Base-by-base conservation (phyloP, 352 stramenopile species). In the Pythium sp. region DNA sequence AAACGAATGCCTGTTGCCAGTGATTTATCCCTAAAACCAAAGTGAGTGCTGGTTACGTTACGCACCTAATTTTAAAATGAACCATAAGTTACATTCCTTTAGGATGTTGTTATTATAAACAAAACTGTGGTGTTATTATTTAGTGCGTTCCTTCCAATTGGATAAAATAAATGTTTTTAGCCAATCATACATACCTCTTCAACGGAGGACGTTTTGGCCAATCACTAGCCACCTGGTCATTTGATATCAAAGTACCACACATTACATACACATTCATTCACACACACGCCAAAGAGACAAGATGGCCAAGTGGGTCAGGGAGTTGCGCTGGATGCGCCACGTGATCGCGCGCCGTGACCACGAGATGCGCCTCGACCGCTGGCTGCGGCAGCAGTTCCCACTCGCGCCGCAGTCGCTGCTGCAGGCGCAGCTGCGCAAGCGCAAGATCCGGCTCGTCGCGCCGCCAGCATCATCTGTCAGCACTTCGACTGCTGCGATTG, bases 291-390 rank as follows among this genome's bases (percentile, higher is more conserved):
- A 26, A 22, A 51, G 32, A 67, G 5, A 9, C 15, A 56, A 59
- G 22, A 51, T 65, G 41, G 43, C 30, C 22, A 62, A 71, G 49
- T 89, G 77, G 82, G 56, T 24, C 3, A 76, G 73, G 24, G 70
- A 75, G 62, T 59, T 85, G 15, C 80, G 79, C 36, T 93, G 81
- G 81, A 77, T 89, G 71, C 74, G 79, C 63, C 73, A 75, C 64
- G 64, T 73, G 18, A 73, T 93, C 34, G 57, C 69, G 20, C 66
- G 73, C n/a, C 30, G 71, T 20, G 82, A 93, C 70, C 70, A 73
- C 32, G 80, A 86, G 61, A 85, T 90, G 70, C 82, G 82, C 32
- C 72, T 91, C 22, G 85, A 93, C 53, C 82, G 85, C 4, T 93
- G 85, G 82, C 72, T 93, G 56, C 67, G 73, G 0, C 73, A 68